These are phyloP conservation scores for Artemisia tridentata DNA, from an alignment of 129 eudicot genomes.

Conservation along the genomic window DNA sequence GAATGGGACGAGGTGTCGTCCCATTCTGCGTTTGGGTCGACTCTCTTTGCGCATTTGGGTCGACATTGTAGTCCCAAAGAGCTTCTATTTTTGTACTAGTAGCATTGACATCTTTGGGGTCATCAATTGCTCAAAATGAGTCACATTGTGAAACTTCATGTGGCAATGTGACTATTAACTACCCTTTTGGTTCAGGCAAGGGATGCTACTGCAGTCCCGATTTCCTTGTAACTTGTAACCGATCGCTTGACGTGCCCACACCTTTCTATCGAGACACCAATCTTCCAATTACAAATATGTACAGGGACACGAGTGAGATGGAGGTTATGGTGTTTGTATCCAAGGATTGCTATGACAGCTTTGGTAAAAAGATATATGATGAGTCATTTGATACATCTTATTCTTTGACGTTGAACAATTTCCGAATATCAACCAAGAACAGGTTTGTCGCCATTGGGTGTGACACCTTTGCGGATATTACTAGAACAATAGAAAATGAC, in stretches of 20 bases:
- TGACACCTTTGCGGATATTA: background rate
- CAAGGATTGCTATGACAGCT: slow-evolving; percentile 16
- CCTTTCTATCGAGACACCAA: background rate
- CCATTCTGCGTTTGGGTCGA: too few relatives aligned
- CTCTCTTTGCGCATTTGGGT: too few relatives aligned
- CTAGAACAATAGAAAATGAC: background rate
- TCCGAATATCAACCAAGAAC: slow-evolving; percentile 22
- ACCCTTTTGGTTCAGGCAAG: slow-evolving; percentile 29
- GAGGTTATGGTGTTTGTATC: slow-evolving; percentile 9
- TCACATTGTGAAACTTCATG: slow-evolving; percentile 21
- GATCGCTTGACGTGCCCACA: slow-evolving; percentile 7
- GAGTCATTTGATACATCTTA: background rate
- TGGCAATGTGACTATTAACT: slow-evolving; percentile 17
- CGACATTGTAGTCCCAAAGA: too few relatives aligned
- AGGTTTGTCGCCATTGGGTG: slow-evolving; percentile 31
- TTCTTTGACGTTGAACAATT: background rate
- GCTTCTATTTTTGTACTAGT: too few relatives aligned
- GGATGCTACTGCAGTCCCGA: slow-evolving; percentile 9
- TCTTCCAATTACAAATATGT: slow-evolving; percentile 11
- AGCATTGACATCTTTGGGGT: background rate
- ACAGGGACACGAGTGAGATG: background rate
- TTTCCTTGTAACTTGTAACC: slow-evolving; percentile 30
- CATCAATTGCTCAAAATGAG: slow-evolving; percentile 5
- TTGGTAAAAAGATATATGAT: background rate
- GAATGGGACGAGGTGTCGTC: too few relatives aligned